Percentiles rank a stretch among this genome's conserved stretches.
These are phyloP conservation scores for Syzygium grande DNA, from an alignment of 345 rosid genomes.

Conservation along the genomic window DNA sequence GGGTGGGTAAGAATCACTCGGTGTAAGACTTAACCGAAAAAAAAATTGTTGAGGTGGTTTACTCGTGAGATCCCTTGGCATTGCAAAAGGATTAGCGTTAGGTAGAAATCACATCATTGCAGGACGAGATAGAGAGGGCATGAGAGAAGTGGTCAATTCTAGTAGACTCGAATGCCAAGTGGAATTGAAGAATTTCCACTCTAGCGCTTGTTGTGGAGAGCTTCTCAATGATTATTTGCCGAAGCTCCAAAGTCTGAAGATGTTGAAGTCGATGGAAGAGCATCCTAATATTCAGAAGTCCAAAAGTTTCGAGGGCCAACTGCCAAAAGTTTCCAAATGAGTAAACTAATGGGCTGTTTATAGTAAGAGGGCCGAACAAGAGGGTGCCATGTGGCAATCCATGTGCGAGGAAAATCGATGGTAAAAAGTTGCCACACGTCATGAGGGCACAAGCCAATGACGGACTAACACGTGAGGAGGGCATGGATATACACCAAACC, in stretches of 20 bases:
- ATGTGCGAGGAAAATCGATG: too few species aligned
- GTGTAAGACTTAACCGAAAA: background rate
- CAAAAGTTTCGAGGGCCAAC: too few species aligned
- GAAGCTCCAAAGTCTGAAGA: background rate
- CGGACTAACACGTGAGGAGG: too few species aligned
- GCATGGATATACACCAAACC: too few species aligned
- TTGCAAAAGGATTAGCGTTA: background rate
- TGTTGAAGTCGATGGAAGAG: background rate
- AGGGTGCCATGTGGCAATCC: too few species aligned
- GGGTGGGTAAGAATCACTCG: background rate
- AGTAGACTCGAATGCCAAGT: background rate
- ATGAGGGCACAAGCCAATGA: too few species aligned
- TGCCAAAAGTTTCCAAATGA: too few species aligned
- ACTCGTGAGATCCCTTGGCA: background rate
- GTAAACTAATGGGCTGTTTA: too few species aligned
- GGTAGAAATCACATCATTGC: background rate
- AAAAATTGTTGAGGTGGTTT: background rate
- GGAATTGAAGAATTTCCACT: background rate
- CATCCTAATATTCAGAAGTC: background rate
- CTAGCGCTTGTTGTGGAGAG: background rate
- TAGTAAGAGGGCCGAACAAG: too few species aligned
- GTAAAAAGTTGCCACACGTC: too few species aligned
- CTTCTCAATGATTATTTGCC: background rate
- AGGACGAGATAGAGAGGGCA: background rate
- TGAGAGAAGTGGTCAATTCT: background rate